Evolutionary conservation across 2,329 filamentous ascomycete genomes (phyloP).

Genomic region (Colletotrichum camelliae): DNA sequence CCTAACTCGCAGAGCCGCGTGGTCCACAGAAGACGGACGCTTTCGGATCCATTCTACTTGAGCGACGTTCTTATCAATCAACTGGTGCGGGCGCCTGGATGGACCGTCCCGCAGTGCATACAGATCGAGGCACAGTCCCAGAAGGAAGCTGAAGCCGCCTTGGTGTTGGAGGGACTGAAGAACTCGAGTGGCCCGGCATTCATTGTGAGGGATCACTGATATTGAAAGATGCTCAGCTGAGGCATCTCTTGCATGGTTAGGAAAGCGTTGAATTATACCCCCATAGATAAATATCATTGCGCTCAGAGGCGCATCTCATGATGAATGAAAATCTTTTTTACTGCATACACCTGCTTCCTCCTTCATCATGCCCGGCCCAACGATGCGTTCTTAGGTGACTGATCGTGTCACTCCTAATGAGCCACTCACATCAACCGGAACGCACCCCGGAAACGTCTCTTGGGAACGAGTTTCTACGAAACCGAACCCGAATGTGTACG

Average conservation of each 20-base stretch:
- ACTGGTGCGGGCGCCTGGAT: background rate
- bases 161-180: slow-evolving; percentile 1
- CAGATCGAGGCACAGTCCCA: background rate
- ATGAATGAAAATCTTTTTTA: background rate
- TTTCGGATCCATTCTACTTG: background rate
- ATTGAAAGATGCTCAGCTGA: background rate
- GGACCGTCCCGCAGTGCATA: background rate
- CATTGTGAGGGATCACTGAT: background rate
- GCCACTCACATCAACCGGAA: background rate
- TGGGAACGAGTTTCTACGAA: background rate
- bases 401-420: background rate
- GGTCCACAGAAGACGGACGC: background rate
- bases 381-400: background rate
- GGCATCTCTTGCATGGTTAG: background rate
- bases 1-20: background rate
- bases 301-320: background rate
- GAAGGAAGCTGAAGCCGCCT: background rate
- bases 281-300: background rate
- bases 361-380: background rate
- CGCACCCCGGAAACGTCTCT: background rate
- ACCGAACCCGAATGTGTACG: background rate
- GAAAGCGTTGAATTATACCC: slow-evolving; percentile 3
- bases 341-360: background rate
- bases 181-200: background rate
- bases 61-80: background rate